These are phyloP conservation scores for Annona squamosa DNA, from an alignment of 164 flowering plant species.

Conservation along the genomic window DNA sequence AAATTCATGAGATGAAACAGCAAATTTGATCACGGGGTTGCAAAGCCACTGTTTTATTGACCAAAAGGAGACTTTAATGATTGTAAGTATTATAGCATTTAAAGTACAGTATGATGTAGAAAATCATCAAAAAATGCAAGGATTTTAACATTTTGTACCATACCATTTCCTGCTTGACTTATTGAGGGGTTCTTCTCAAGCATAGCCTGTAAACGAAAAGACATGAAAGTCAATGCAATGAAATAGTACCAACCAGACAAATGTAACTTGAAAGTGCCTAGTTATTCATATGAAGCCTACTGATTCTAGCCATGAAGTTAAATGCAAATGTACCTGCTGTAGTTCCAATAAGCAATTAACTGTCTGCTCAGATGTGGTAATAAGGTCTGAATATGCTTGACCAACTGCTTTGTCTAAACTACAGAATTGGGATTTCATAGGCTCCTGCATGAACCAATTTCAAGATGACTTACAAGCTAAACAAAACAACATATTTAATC, in stretches of 20 bases:
- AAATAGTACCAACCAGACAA: not conserved
- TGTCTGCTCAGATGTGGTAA: conserved; percentile 58
- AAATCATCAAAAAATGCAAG: not conserved
- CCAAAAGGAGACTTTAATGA: no score
- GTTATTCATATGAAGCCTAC: no score
- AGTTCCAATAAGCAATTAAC: conserved; percentile 61
- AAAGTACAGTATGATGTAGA: no score
- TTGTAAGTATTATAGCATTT: no score
- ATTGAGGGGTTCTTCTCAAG: conserved; percentile 72
- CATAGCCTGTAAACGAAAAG: conserved; percentile 47
- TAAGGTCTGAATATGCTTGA: conserved; percentile 57
- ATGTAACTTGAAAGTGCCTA: not conserved
- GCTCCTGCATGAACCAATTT: conserved; percentile 45
- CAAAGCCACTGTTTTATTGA: no score
- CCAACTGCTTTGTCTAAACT: conserved; percentile 34
- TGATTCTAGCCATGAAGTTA: no score
- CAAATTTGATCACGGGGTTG: no score
- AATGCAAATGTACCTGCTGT: conserved; percentile 49
- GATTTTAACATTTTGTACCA: not conserved
- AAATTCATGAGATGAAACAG: no score
- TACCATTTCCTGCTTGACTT: conserved; percentile 52
- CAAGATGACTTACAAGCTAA: not conserved
- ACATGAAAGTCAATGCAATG: not conserved
- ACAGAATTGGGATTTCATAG: conserved; percentile 52
- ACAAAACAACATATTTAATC: not conserved